A percentile compares a stretch with the other conserved stretches of the same genome.
Conservation (phyloP, 768 basidiomycete genomes). For the Leucosporidium scottii region DNA sequence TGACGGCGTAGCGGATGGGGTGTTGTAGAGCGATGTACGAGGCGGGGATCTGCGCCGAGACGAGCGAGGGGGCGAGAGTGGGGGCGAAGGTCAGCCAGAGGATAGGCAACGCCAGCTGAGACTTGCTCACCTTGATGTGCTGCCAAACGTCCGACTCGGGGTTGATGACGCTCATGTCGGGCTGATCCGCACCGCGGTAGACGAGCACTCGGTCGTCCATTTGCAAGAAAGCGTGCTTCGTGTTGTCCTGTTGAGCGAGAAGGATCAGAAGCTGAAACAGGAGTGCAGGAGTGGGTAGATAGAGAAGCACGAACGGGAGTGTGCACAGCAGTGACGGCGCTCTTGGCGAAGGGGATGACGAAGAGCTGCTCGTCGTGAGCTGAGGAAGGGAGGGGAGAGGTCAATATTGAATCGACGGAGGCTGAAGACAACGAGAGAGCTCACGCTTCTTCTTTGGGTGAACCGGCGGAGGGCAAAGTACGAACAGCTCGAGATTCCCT, state of each 20-base stretch:
- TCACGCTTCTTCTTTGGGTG: conserved; percentile 44
- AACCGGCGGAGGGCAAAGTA: conserved; percentile 56
- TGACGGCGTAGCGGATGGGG: conserved; percentile 85
- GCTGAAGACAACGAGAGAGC: conserved; percentile 4
- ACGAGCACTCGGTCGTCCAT: conserved; percentile 89
- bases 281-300: no score
- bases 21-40: conserved; percentile 83
- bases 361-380: conserved; percentile 60
- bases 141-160: conserved; percentile 98
- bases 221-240: conserved; percentile 88
- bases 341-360: conserved; percentile 85
- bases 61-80: conserved; percentile 8
- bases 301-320: conserved; percentile 60
- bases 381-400: conserved; percentile 31
- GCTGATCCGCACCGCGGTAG: conserved; percentile 93
- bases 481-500: conserved; percentile 81
- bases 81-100: not conserved
- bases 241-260: conserved; percentile 67
- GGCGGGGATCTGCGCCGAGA: conserved; percentile 64
- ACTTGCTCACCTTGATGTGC: conserved; percentile 65
- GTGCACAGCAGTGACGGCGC: conserved; percentile 82
- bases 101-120: no score
- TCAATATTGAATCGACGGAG: not conserved
- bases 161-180: conserved; percentile 96
- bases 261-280: conserved; percentile 7